Conservation (phyloP, 352 stramenopile species). For the Phytophthora syringae region DNA sequence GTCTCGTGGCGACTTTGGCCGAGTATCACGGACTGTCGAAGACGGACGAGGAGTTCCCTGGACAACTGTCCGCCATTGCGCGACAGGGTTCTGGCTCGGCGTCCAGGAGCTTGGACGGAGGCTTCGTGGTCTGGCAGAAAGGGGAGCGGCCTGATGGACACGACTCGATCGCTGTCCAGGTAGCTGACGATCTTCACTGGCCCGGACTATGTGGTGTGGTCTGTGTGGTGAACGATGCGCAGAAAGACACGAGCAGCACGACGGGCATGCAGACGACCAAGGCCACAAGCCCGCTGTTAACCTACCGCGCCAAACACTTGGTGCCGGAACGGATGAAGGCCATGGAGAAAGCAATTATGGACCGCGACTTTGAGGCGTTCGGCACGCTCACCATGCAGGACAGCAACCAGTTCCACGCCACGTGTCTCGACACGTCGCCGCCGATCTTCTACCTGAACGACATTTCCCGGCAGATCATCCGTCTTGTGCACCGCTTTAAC, state of each 20-base stretch:
- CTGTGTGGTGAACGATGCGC: slow-evolving; percentile 95
- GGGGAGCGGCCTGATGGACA: slow-evolving; percentile 73
- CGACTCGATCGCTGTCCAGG: slow-evolving; percentile 71
- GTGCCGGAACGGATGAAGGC: slow-evolving; percentile 85
- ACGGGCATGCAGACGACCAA: slow-evolving; percentile 96
- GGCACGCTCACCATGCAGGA: slow-evolving; percentile 98
- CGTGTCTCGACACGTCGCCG: slow-evolving; percentile 97
- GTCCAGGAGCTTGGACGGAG: slow-evolving; percentile 95
- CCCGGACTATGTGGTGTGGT: slow-evolving; percentile 95
- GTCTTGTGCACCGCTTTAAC: slow-evolving; percentile 96
- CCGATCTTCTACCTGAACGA: slow-evolving; percentile 99
- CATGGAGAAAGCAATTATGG: slow-evolving; percentile 92
- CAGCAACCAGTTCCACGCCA: slow-evolving; percentile 98
- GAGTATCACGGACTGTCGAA: slow-evolving; percentile 91
- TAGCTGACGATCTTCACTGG: slow-evolving; percentile 93
- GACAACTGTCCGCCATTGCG: slow-evolving; percentile 93
- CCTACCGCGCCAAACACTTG: slow-evolving; percentile 84
- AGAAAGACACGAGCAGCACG: slow-evolving; percentile 98
- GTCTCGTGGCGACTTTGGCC: slow-evolving; percentile 90
- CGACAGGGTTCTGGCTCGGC: slow-evolving; percentile 96
- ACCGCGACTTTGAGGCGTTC: slow-evolving; percentile 95
- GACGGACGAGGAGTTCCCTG: slow-evolving; percentile 88
- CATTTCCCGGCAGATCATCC: slow-evolving; percentile 78
- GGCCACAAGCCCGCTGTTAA: slow-evolving; percentile 92
- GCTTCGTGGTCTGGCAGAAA: slow-evolving; percentile 97